phyloP scores from a whole-genome alignment of 495 filamentous ascomycete species.

The Aspergillus olivimuriae region DNA sequence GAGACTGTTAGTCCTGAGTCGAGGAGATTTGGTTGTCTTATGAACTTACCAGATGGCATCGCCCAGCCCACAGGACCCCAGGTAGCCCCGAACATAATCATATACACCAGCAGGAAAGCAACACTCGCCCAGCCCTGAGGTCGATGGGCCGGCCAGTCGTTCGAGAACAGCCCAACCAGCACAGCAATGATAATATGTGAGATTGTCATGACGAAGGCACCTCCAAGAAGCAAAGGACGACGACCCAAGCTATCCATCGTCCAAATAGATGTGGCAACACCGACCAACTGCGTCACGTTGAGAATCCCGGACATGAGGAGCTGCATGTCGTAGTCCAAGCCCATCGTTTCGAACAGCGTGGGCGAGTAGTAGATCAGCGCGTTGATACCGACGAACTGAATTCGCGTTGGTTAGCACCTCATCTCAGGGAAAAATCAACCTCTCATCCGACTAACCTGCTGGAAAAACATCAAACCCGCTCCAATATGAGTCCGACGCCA shows the following conservation, averaged over 20 bases:
- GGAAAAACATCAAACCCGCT: slow-evolving; percentile 49
- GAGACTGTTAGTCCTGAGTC: too few relatives aligned
- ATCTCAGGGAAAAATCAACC: neutral
- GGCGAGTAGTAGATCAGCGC: slow-evolving; percentile 52
- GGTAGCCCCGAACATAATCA: slow-evolving; percentile 40
- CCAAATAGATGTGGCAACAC: slow-evolving; percentile 42
- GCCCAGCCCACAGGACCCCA: slow-evolving; percentile 46
- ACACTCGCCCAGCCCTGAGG: slow-evolving; percentile 44
- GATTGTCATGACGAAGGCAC: slow-evolving; percentile 41
- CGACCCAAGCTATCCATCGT: slow-evolving; percentile 44
- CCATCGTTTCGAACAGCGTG: slow-evolving; percentile 52
- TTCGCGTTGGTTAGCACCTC: slow-evolving; percentile 1
- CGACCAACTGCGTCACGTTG: slow-evolving; percentile 48
- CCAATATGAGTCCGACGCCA: slow-evolving; percentile 53
- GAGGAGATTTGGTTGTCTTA: too few relatives aligned
- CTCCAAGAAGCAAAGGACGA: slow-evolving; percentile 39
- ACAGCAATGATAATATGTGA: slow-evolving; percentile 46
- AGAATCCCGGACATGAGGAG: slow-evolving; percentile 54
- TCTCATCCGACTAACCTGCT: slow-evolving; percentile 29
- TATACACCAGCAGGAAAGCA: slow-evolving; percentile 42
- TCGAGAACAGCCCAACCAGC: slow-evolving; percentile 38
- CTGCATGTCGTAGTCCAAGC: slow-evolving; percentile 48
- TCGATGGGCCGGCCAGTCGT: slow-evolving; percentile 39
- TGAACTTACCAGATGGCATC: slow-evolving; percentile 37
- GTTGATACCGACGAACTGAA: slow-evolving; percentile 45